Base-by-base conservation (phyloP, 306 rosid species). In the Inga leiocalycina region DNA sequence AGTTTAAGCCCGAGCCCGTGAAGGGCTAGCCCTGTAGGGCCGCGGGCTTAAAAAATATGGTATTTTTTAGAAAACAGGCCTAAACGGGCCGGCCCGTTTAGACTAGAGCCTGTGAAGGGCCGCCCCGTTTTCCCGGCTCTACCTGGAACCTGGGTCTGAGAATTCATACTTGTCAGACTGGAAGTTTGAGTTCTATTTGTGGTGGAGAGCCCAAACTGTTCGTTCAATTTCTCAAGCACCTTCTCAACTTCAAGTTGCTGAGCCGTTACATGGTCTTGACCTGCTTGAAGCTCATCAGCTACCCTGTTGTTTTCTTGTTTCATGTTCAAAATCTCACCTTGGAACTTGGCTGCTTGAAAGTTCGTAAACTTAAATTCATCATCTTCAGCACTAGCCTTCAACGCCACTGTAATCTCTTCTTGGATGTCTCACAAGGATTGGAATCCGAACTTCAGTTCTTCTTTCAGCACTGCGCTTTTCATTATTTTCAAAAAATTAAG, bases 281-380 rank as follows among this genome's bases (percentile, higher is more conserved):
- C 98, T 43, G 95, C 85, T 83, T 94, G 95, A 79, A 94, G 83
- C 87, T 91, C 98, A 83, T 89, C 90, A 8, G 84, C 97, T 62
- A 92, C 97, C 86, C 62, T 91, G 88, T 94, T 85, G 79, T 94
- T 94, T 87, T 91, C 98, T 83, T 94, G 97, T 79, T 92, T 94
- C 98, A 94, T 94, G 86, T 94, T 94, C 89, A 94, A 72, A 71
- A 94, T 81, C 87, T 94, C 98, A 11, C 98, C 98, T 85, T 92
- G 95, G 81, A 92, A 94, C 89, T 94, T 92, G 59, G 98, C 98
- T 48, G 97, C 98, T 89, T 94, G 98, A 86, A 90, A 90, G 88
- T 93, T 94, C 10, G 98, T 92, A 80, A 94, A 94, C 78, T 81
- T 81, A 90, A 92, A 90, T 19, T 91, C 94, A 3, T 93, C 93